A percentile compares a stretch with the other conserved stretches of the same genome.
phyloP scores from a whole-genome alignment of 495 filamentous ascomycete genomes.

The Daldinia vernicosa region DNA sequence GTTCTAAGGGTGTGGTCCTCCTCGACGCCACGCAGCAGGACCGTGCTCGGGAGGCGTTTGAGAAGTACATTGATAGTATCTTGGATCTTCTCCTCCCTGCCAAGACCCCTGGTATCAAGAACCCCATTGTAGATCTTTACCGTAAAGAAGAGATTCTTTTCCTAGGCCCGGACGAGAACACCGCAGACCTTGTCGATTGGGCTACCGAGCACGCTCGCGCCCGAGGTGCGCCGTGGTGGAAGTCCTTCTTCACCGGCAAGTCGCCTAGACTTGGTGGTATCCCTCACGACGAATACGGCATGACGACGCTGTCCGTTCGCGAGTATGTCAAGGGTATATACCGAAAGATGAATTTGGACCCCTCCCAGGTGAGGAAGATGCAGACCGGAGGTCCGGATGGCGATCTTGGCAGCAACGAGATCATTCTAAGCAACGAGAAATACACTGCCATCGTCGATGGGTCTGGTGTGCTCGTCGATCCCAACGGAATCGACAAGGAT shows the following conservation, averaged over 20 bases:
- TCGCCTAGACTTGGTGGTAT: slow-evolving; percentile 95
- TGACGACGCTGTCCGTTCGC: slow-evolving; percentile 96
- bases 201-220: slow-evolving; percentile 91
- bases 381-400: slow-evolving; percentile 98
- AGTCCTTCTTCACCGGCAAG: slow-evolving; percentile 99
- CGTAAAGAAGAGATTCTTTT: slow-evolving; percentile 96
- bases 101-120: slow-evolving; percentile 94
- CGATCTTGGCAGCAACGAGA: slow-evolving; percentile 97
- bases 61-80: slow-evolving; percentile 99
- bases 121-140: slow-evolving; percentile 95
- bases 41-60: slow-evolving; percentile 88
- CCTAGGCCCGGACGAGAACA: slow-evolving; percentile 99
- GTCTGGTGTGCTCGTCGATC: slow-evolving; percentile 92
- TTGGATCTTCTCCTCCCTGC: slow-evolving; percentile 91
- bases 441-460: slow-evolving; percentile 94
- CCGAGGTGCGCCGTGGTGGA: slow-evolving; percentile 97
- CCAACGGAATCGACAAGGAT: slow-evolving; percentile 82
- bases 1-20: slow-evolving; percentile 96
- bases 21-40: slow-evolving; percentile 94
- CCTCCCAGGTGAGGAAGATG: slow-evolving; percentile 84
- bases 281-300: slow-evolving; percentile 94
- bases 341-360: slow-evolving; percentile 89
- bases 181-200: slow-evolving; percentile 96
- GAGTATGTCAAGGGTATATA: slow-evolving; percentile 97
- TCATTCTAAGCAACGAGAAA: slow-evolving; percentile 92